Conservation (phyloP, 2,329 filamentous ascomycete species). For the Pseudocercospora fijiensis region DNA sequence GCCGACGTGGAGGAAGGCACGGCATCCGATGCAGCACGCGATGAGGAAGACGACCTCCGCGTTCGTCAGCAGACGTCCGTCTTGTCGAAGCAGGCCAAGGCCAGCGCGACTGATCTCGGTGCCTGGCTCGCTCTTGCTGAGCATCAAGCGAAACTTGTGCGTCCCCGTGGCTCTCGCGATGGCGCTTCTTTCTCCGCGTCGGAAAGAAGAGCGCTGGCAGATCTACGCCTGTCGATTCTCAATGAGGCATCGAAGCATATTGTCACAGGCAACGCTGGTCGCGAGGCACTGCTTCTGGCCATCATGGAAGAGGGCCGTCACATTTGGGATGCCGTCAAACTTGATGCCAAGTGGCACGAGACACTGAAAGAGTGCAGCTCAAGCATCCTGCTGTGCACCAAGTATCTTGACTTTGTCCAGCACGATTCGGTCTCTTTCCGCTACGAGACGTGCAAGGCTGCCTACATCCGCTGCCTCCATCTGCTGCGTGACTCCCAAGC, state of each 20-base stretch:
- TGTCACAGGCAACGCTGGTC: slow-evolving; percentile 44
- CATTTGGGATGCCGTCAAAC: slow-evolving; percentile 66
- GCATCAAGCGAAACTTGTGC: slow-evolving; percentile 70
- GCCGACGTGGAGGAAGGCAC: slow-evolving; percentile 41
- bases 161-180: slow-evolving; percentile 39
- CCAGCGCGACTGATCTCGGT: slow-evolving; percentile 64
- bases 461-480: slow-evolving; percentile 59
- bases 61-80: slow-evolving; percentile 57
- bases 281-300: slow-evolving; percentile 63
- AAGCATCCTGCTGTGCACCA: slow-evolving; percentile 68
- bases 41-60: slow-evolving; percentile 29
- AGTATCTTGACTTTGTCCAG: slow-evolving; percentile 70
- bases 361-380: slow-evolving; percentile 56
- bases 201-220: slow-evolving; percentile 68
- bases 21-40: slow-evolving; percentile 25
- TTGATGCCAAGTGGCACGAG: slow-evolving; percentile 65
- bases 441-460: slow-evolving; percentile 63
- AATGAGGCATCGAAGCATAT: slow-evolving; percentile 70
- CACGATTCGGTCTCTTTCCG: slow-evolving; percentile 65
- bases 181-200: slow-evolving; percentile 54
- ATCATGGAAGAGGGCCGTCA: slow-evolving; percentile 72
- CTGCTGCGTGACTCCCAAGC: slow-evolving; percentile 15
- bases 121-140: slow-evolving; percentile 77
- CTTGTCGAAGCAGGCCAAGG: slow-evolving; percentile 63
- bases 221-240: slow-evolving; percentile 77